A percentile compares a stretch with the other conserved stretches of the same genome.
Conservation (phyloP, 371 early-diverging fungal genomes). For the Actinomortierella wolfii region DNA sequence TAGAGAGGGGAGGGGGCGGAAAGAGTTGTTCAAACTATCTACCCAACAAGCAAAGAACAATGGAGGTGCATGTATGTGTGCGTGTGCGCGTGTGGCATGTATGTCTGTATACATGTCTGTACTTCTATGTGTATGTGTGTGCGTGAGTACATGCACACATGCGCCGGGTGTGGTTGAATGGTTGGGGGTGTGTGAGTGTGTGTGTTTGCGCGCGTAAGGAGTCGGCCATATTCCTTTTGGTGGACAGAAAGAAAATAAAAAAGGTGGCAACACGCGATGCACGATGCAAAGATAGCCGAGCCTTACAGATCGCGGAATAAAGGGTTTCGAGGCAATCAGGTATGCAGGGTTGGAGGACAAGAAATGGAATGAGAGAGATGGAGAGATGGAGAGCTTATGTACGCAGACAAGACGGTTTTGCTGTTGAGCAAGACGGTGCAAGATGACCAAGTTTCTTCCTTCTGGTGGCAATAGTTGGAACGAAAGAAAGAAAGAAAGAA, state of each 20-base stretch:
- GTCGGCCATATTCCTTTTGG: too few relatives aligned
- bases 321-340: too few relatives aligned
- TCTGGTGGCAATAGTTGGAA: constrained; percentile 5
- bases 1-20: too few relatives aligned
- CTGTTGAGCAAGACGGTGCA: constrained; percentile 13
- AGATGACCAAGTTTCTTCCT: constrained; percentile 45
- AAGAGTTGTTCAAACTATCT: too few relatives aligned
- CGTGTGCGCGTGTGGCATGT: too few relatives aligned
- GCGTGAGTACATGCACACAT: constrained; percentile 4
- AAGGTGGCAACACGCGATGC: neutral
- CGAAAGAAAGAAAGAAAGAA: neutral
- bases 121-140: too few relatives aligned
- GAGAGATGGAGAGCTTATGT: neutral
- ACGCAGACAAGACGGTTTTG: neutral
- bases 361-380: constrained; percentile 7
- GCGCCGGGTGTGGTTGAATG: constrained; percentile 2
- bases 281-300: constrained; percentile 1
- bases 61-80: too few relatives aligned
- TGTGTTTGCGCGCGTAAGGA: neutral
- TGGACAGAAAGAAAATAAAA: neutral
- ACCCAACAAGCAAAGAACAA: too few relatives aligned
- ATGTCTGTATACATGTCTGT: too few relatives aligned
- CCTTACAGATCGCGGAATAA: too few relatives aligned
- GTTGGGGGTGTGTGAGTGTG: neutral
- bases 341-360: neutral